Evolutionary conservation across 352 stramenopile genomes (phyloP), one percentile per base, ranked within the genome.

Genomic region (Phytophthora palmivora): DNA sequence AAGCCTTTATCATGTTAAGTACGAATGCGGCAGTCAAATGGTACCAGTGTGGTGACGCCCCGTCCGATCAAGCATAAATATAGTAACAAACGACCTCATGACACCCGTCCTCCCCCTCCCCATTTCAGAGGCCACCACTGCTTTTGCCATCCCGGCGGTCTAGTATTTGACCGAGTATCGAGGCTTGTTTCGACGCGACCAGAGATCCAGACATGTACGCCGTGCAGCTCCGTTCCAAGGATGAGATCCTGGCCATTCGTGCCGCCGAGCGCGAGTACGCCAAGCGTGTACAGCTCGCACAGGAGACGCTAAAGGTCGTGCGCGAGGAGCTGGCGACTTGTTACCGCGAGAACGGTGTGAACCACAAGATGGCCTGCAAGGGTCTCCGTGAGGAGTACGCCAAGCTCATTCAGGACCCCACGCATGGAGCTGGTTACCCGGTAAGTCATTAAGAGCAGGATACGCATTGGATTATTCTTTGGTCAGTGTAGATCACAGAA

Each of bases 311-410:
- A 59, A 95, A 94, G 81, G 68, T 94, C 41, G 85, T 95, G 70
- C 84, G 85, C 54, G 87, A 94, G 46, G 85, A 95, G 67, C 72
- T 95, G 60, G 84, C 87, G 54, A 83, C 84, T 54, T 95, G 87
- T 73, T 95, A 95, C 78, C 88, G 92, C 63, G 87, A 95, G 70
- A 79, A 94, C 70, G 87, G 87, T 57, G 83, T 95, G 44, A 95
- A 95, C 78, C 87, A 95, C 84, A 91, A 89, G 64, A 87, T 94
- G 54, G 82, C 79, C 19, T 95, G 87, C 83, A 94, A 93, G 71
- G 61, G 54, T 18, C 56, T 95, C 44, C 85, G 87, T 48, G 84
- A 95, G 52, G 83, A 95, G 72, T 95, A 95, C 66, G 84, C 69
- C 42, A 84, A 75, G 57, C 82, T 95, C 38, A 75, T 95, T 52